A percentile compares a stretch with the other conserved stretches of the same genome.
Evolutionary conservation across 495 filamentous ascomycete genomes (phyloP).

Genomic region (Lasiosphaeriaceae sp.): DNA sequence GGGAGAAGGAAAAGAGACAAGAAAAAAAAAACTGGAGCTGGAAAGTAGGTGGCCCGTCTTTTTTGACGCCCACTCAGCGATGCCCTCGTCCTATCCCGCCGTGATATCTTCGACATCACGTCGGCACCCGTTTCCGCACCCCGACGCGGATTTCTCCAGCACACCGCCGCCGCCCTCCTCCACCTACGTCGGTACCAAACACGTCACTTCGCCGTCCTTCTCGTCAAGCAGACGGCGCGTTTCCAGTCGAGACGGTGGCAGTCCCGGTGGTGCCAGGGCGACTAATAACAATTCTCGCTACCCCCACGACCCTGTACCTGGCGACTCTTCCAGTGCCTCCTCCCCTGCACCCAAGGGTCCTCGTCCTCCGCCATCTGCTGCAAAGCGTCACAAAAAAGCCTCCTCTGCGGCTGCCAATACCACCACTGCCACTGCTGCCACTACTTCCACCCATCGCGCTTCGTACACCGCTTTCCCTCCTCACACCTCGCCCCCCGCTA

Average conservation of each 20-base stretch:
- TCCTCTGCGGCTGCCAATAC: too few species aligned
- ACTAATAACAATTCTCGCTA: neutral
- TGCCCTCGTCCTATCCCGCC: conserved; percentile 28
- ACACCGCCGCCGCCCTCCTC: conserved; percentile 13
- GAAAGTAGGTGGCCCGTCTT: conserved; percentile 2
- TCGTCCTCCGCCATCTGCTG: neutral
- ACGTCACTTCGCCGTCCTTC: conserved; percentile 4
- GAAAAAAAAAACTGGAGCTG: conserved; percentile 2
- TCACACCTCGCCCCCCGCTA: conserved; percentile 21
- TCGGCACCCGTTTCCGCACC: neutral
- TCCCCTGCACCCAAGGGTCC: neutral
- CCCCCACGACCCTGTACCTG: neutral
- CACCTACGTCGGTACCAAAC: neutral
- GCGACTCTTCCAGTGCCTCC: neutral
- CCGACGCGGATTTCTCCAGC: conserved; percentile 7
- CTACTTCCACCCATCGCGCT: neutral
- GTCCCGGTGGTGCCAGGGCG: neutral
- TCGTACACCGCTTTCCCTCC: neutral
- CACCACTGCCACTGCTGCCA: too few species aligned
- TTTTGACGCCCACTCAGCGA: conserved; percentile 9
- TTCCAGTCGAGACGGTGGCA: conserved; percentile 11
- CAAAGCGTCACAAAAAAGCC: neutral
- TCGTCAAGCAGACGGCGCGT: conserved; percentile 18
- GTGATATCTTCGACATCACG: conserved; percentile 18
- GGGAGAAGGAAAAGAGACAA: neutral